A percentile compares a stretch with the other conserved stretches of the same genome.
Evolutionary conservation across 371 early-diverging fungal species (phyloP).

Genomic region (Batkoa obscura): DNA sequence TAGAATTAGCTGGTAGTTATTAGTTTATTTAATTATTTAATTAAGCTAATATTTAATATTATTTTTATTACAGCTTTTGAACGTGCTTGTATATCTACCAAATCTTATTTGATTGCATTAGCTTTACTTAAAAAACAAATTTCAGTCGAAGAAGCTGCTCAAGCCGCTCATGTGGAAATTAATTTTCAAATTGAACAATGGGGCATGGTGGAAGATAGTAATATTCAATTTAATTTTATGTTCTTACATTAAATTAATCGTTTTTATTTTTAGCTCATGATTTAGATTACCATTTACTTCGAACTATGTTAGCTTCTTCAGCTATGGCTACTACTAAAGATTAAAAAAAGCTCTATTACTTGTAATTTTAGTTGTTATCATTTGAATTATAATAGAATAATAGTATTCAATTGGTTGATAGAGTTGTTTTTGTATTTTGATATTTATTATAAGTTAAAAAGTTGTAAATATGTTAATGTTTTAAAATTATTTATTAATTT

Average conservation of each 20-base stretch:
- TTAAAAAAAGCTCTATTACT: too few species aligned
- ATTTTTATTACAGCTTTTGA: conserved; percentile 48
- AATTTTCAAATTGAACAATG: conserved; percentile 68
- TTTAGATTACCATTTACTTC: not conserved
- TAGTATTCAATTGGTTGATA: too few species aligned
- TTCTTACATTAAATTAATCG: not conserved
- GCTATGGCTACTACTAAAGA: too few species aligned
- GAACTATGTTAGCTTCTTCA: too few species aligned
- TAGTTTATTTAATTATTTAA: not conserved
- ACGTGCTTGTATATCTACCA: conserved; percentile 63
- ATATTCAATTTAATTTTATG: not conserved
- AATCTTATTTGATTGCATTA: conserved; percentile 75
- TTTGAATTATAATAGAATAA: too few species aligned
- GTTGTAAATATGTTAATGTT: too few species aligned
- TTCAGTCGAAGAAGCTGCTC: conserved; percentile 55
- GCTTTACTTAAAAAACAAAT: conserved; percentile 54
- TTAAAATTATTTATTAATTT: too few species aligned
- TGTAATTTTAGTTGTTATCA: too few species aligned
- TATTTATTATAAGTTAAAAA: too few species aligned
- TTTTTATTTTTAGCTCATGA: not conserved
- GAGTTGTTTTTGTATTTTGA: too few species aligned
- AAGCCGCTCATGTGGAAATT: conserved; percentile 71
- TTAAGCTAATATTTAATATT: not conserved
- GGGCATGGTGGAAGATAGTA: conserved; percentile 79
- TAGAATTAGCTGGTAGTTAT: conserved; percentile 39